Base-by-base conservation (phyloP, 768 basidiomycete genomes). In the Tricholoma saponaceum region DNA sequence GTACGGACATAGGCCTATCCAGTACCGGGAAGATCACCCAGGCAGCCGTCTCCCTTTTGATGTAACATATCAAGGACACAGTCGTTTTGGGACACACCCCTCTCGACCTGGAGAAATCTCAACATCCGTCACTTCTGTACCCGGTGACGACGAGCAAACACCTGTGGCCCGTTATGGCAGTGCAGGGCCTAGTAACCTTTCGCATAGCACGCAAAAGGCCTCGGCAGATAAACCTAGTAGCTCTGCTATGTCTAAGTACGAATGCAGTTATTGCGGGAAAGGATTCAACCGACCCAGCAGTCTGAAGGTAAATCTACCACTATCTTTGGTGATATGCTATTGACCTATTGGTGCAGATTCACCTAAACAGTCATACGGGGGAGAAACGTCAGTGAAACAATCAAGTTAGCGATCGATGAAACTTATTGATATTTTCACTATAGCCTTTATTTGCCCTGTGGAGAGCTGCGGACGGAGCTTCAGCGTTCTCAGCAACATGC, bases 401-500 rank as follows among this genome's bases (percentile, higher is more conserved):
- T 47, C 54, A 46, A 57, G 41, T 50, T 51, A 52, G 52, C 33
- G 57, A 59, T 58, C 43, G 52, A 53, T 35, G 20, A 7, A 43
- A 52, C 57, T 61, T 57, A 54, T 50, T 57, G 30, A 56, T 44
- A 46, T 57, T 59, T 56, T 16, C 49, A 57, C 47, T 59, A 57
- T 68, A 92, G 90, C 90, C 8, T 91, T 88, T 71, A 74, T 79
- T 44, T 92, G 90, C 68, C 85, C 90, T 16, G 81, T 84, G 53
- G 82, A 86, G 61, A 82, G 82, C 58, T 92, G 90, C 72, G 86
- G 87, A 6, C 86, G 90, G 44, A 84, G 86, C 67, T 92, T 92
- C 72, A 90, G 89, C 66, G 90, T 92, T 51, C 83, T 91, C 67
- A 91, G 89, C 71, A 92, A 92, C 75, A 92, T 92, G 90, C 86